Evolutionary conservation across 257 asterid species (phyloP).

Genomic region (Fraxinus anomala): DNA sequence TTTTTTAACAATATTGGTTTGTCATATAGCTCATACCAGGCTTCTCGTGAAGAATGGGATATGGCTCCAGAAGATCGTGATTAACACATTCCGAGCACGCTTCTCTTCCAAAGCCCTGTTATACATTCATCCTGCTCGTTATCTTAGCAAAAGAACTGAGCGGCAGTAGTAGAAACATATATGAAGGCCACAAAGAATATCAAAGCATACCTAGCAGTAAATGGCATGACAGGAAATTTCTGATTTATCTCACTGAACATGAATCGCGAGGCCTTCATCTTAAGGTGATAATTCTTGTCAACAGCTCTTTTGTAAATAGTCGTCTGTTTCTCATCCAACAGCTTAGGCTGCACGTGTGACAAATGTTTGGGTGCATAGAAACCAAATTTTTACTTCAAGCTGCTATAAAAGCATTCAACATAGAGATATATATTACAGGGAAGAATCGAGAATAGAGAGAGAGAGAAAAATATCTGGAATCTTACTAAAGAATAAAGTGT

Average conservation of each 20-base stretch:
- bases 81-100: constrained; percentile 89
- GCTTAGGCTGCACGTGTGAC: constrained; percentile 54
- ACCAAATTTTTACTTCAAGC: neutral
- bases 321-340: constrained; percentile 91
- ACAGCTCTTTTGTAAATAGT: constrained; percentile 91
- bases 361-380: neutral
- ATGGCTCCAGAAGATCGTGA: constrained; percentile 92
- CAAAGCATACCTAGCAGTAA: constrained; percentile 58
- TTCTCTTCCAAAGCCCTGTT: constrained; percentile 94
- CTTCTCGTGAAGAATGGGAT: constrained; percentile 89
- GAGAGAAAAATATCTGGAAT: too few species aligned
- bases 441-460: too few species aligned
- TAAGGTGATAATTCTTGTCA: constrained; percentile 75
- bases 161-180: neutral
- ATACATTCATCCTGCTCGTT: constrained; percentile 9
- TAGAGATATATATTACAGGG: constrained; percentile 18
- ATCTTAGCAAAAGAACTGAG: constrained; percentile 2
- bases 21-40: constrained; percentile 51
- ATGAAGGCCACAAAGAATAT: neutral
- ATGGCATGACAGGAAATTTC: constrained; percentile 83
- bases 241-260: constrained; percentile 86
- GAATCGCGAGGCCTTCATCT: constrained; percentile 90
- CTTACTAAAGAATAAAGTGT: too few species aligned
- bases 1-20: too few species aligned
- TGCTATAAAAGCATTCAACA: too few species aligned